Percentiles rank a stretch among this genome's conserved stretches.
Evolutionary conservation across 2,329 filamentous ascomycete genomes (phyloP).

Genomic region (Sclerotinia subarctica): DNA sequence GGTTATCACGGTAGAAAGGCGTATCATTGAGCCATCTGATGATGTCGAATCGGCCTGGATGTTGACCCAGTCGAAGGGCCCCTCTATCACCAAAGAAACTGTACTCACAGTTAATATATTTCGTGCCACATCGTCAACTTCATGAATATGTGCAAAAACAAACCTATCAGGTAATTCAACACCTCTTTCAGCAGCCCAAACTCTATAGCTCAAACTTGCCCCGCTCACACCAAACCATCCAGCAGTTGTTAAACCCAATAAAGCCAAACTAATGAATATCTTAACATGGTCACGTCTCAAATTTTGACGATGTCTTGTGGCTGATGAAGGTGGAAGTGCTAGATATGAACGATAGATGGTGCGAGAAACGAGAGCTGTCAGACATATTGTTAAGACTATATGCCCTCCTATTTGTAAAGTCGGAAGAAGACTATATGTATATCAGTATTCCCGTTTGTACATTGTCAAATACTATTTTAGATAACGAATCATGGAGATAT

Average conservation of each 20-base stretch:
- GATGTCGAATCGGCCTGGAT: slow-evolving; percentile 35
- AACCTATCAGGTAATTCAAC: slow-evolving; percentile 42
- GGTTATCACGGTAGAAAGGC: slow-evolving; percentile 37
- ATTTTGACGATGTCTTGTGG: slow-evolving; percentile 39
- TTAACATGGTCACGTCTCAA: slow-evolving; percentile 36
- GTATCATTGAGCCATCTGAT: slow-evolving; percentile 36
- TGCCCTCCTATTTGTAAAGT: slow-evolving; percentile 25
- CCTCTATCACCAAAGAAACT: slow-evolving; percentile 37
- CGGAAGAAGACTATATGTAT: slow-evolving; percentile 22
- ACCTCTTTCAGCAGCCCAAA: slow-evolving; percentile 47
- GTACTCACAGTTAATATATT: slow-evolving; percentile 24
- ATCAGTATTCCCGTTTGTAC: slow-evolving; percentile 3
- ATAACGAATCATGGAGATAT: neutral
- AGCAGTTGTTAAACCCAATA: slow-evolving; percentile 45
- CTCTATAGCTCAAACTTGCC: slow-evolving; percentile 47
- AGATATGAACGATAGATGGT: slow-evolving; percentile 36
- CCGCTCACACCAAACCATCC: slow-evolving; percentile 46
- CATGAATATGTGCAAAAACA: slow-evolving; percentile 23
- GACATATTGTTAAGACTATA: slow-evolving; percentile 25
- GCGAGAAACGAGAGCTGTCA: slow-evolving; percentile 28
- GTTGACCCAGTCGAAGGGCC: slow-evolving; percentile 34
- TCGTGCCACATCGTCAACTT: neutral
- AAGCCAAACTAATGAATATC: slow-evolving; percentile 46
- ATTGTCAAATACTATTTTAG: slow-evolving; percentile 9
- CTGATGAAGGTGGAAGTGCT: slow-evolving; percentile 40